Conservation (phyloP, 305 asterid species). For the Caryopteris hybrid region DNA sequence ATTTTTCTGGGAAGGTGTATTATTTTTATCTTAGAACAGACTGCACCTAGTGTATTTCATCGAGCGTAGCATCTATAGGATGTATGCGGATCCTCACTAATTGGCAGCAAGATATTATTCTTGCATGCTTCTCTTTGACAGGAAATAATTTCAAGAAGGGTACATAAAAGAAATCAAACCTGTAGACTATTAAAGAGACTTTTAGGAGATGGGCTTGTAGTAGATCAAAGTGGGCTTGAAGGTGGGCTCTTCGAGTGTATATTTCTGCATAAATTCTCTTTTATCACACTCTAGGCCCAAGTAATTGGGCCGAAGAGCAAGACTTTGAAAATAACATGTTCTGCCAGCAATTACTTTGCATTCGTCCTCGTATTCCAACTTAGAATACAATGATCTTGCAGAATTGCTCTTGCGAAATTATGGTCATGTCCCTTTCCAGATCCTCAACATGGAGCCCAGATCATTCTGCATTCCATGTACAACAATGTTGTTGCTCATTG, state of each 20-base stretch:
- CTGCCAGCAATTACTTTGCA: too few species aligned
- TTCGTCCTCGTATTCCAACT: too few species aligned
- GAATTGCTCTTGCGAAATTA: conserved; percentile 36
- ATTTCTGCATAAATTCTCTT: neutral
- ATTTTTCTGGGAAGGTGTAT: too few species aligned
- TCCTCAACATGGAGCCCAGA: conserved; percentile 37
- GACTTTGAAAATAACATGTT: too few species aligned
- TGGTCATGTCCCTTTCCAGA: conserved; percentile 32
- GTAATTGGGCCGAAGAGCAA: too few species aligned
- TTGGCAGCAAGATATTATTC: too few species aligned
- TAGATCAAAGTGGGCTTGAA: conserved; percentile 40
- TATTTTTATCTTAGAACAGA: too few species aligned
- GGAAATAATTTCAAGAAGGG: conserved; percentile 46
- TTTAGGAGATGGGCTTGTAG: conserved; percentile 40
- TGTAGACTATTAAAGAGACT: conserved; percentile 16
- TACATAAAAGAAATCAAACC: conserved; percentile 20
- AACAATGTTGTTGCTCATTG: too few species aligned
- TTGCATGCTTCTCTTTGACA: conserved; percentile 2
- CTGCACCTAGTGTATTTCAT: neutral
- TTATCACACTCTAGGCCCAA: too few species aligned
- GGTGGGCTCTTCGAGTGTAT: conserved; percentile 25
- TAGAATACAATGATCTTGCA: conserved; percentile 48
- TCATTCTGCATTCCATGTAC: conserved; percentile 27
- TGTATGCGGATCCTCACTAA: too few species aligned
- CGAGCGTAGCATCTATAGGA: too few species aligned